These are phyloP conservation scores for Pseudopithomyces maydicus DNA, from an alignment of 2,329 filamentous ascomycete species.

Conservation along the genomic window DNA sequence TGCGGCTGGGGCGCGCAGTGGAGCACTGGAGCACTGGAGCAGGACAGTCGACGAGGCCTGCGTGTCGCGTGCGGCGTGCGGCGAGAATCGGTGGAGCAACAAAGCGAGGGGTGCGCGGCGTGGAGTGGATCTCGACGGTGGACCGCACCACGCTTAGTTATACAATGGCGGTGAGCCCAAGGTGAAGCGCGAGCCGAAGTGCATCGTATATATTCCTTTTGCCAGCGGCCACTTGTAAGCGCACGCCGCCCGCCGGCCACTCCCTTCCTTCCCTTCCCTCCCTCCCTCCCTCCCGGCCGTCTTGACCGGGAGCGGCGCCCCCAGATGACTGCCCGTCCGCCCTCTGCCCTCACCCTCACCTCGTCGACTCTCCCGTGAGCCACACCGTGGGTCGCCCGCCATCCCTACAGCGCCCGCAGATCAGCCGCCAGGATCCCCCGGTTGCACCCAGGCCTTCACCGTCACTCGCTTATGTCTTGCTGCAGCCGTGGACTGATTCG, in stretches of 20 bases:
- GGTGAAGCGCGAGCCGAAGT: constrained; percentile 3
- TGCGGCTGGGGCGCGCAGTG: neutral
- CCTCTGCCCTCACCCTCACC: neutral
- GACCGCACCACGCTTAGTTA: constrained; percentile 8
- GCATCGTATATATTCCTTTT: constrained; percentile 16
- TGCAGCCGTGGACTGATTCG: constrained; percentile 1
- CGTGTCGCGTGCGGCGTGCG: constrained; percentile 2
- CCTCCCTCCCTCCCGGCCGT: neutral
- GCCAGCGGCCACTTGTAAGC: constrained; percentile 8
- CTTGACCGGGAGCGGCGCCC: neutral
- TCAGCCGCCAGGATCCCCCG: constrained; percentile 12
- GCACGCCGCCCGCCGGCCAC: constrained; percentile 7
- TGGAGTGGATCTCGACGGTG: neutral
- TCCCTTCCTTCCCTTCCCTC: constrained; percentile 13
- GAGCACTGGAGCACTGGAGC: constrained; percentile 11
- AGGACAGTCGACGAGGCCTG: constrained; percentile 1
- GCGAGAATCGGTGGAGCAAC: constrained; percentile 1
- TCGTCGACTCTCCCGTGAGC: constrained; percentile 2
- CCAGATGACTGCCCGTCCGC: constrained; percentile 2
- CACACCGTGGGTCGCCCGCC: neutral
- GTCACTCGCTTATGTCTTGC: constrained; percentile 1
- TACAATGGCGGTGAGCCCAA: constrained; percentile 23
- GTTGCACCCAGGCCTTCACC: neutral
- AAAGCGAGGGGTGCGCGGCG: constrained; percentile 4
- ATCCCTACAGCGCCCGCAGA: constrained; percentile 20